Base-by-base conservation (phyloP, 306 rosid species). In the Cyclanthera cordifolia region DNA sequence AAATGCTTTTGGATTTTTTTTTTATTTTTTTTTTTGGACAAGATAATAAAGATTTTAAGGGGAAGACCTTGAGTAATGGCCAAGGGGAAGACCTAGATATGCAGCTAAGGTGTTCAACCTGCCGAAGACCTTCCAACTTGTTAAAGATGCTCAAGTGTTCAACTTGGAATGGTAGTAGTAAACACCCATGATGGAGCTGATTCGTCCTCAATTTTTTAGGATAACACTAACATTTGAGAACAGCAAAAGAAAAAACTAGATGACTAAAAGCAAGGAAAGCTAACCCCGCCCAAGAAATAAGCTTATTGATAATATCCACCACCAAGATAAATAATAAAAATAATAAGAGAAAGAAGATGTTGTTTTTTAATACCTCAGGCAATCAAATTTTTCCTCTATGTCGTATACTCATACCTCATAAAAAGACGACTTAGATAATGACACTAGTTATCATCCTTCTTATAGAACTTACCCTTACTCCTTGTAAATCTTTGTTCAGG, bases 401-500 rank as follows among this genome's bases (percentile, higher is more conserved):
- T 5, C 16, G 41, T 20, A 5, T 20, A 39, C 15, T 37, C 11
- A 20, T 49, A 69, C 50, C 59, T 69, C 57, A 27, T 24, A 25
- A 13, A 43, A 64, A 65, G 34, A 21, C 45, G 70, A 45, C 30
- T 45, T 12, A 6, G 70, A 65, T 23, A 13, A 46, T 45, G 24
- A 15, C 53, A 64, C 53, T 23, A 65, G 69, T 69, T 69, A 16
- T 20, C 60, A n/a, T 50, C 41, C 11, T 52, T 49, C 50, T 48
- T 67, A 50, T 71, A 47, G 53, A 37, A 77, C 65, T 56, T 72
- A 90, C 99, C 96, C 75, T 86, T 50, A 84, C 94, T 27, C 84
- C 90, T 79, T 78, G 89, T 80, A 93, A 74, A 87, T 93, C 96
- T 77, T 79, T 86, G 20, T 76, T 83, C 79, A 93, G 75, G 79